phyloP scores from a whole-genome alignment of 768 basidiomycete genomes.

The Serendipita vermifera region DNA sequence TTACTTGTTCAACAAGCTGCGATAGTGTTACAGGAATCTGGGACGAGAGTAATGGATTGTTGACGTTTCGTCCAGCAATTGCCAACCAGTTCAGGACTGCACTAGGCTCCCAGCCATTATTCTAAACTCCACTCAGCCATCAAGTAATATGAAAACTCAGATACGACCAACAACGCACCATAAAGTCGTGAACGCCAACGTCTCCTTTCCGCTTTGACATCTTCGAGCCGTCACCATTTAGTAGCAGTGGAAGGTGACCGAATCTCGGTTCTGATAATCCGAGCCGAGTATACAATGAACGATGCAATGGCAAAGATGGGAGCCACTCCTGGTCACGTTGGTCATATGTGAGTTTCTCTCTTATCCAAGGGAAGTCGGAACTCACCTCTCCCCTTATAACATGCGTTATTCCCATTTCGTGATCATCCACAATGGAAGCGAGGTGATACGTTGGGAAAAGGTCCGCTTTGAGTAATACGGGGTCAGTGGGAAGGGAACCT shows the following conservation, averaged over 20 bases:
- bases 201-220: constrained; percentile 92
- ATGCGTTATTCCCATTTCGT: constrained; percentile 92
- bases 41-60: constrained; percentile 22
- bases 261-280: constrained; percentile 61
- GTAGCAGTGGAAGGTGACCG: constrained; percentile 79
- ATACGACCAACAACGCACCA: constrained; percentile 34
- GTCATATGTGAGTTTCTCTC: background rate
- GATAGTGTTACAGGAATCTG: constrained; percentile 26
- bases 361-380: background rate
- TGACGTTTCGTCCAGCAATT: constrained; percentile 72
- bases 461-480: constrained; percentile 85
- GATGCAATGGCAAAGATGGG: constrained; percentile 80
- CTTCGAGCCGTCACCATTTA: constrained; percentile 84
- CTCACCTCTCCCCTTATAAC: constrained; percentile 84
- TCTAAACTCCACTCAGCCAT: constrained; percentile 29
- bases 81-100: constrained; percentile 90
- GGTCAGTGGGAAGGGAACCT: constrained; percentile 72
- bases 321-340: constrained; percentile 71
- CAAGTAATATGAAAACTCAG: background rate
- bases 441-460: constrained; percentile 92
- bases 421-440: constrained; percentile 90
- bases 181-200: constrained; percentile 74
- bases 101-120: constrained; percentile 77
- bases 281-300: constrained; percentile 75
- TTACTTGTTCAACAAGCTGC: constrained; percentile 53